A percentile compares a stretch with the other conserved stretches of the same genome.
Evolutionary conservation across 139 green algal species (phyloP).

Genomic region (Tetradesmus lagerheimii): DNA sequence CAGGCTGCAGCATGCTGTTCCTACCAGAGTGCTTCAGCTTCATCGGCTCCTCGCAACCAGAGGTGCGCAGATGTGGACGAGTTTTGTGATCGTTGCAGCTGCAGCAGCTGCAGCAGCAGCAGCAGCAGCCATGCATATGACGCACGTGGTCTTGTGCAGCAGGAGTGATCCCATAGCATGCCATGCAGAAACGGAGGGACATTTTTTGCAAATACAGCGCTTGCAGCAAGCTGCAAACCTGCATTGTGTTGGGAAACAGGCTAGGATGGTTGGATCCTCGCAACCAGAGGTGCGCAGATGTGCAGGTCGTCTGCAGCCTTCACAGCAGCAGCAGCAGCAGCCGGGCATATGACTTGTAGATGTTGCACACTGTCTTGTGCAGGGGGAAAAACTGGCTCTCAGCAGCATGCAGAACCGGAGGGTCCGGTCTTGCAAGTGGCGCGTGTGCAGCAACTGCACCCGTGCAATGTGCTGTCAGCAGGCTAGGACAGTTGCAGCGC

Average conservation of each 20-base stretch:
- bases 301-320: too few species aligned
- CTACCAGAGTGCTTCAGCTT: slow-evolving; percentile 96
- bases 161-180: too few species aligned
- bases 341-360: neutral
- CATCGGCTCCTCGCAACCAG: slow-evolving; percentile 73
- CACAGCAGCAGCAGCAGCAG: neutral
- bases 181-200: too few species aligned
- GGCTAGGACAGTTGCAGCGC: too few species aligned
- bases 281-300: slow-evolving; percentile 51
- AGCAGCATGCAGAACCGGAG: neutral
- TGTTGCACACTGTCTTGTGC: too few species aligned
- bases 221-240: slow-evolving; percentile 18
- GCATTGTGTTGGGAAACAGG: slow-evolving; percentile 94
- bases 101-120: neutral
- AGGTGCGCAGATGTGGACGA: slow-evolving; percentile 41
- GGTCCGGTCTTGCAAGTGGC: too few species aligned
- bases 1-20: slow-evolving; percentile 80
- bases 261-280: slow-evolving; percentile 91
- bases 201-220: too few species aligned
- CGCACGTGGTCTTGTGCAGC: too few species aligned
- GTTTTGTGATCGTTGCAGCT: neutral
- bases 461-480: too few species aligned
- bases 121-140: too few species aligned
- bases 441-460: too few species aligned
- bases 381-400: too few species aligned